phyloP scores from a whole-genome alignment of 306 rosid genomes.

The Echinosophora koreensis region DNA sequence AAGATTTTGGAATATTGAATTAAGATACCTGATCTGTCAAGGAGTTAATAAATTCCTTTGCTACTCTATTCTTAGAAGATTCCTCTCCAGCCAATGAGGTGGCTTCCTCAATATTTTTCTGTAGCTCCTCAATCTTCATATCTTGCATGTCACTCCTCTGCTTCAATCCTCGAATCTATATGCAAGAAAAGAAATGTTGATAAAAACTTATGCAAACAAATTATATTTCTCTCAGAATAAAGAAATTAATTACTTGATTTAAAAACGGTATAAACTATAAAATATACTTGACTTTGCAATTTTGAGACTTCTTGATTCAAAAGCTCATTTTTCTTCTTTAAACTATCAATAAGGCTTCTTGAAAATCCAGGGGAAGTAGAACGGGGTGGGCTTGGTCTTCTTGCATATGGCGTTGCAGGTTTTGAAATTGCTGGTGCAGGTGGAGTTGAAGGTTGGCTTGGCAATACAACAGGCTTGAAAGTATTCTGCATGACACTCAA shows the following conservation, averaged over 20 bases:
- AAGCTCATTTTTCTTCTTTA: constrained; percentile 73
- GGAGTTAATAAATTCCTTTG: constrained; percentile 63
- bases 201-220: constrained; percentile 31
- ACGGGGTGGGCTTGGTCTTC: constrained; percentile 87
- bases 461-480: constrained; percentile 52
- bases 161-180: constrained; percentile 70
- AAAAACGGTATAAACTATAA: constrained; percentile 35
- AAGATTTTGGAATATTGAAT: constrained; percentile 16
- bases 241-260: constrained; percentile 21
- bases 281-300: constrained; percentile 71
- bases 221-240: constrained; percentile 18
- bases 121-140: constrained; percentile 62
- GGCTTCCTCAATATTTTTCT: constrained; percentile 56
- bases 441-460: constrained; percentile 54
- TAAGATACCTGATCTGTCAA: constrained; percentile 74
- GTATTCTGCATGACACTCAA: constrained; percentile 65
- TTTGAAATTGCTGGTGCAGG: constrained; percentile 55
- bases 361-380: constrained; percentile 77
- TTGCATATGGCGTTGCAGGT: constrained; percentile 70
- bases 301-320: constrained; percentile 75
- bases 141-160: constrained; percentile 71
- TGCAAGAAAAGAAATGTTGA: constrained; percentile 44
- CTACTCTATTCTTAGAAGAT: constrained; percentile 64
- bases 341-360: constrained; percentile 80
- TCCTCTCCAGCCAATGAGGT: constrained; percentile 62